Evolutionary conservation across 768 basidiomycete genomes (phyloP), one percentile per base, ranked within the genome.

Genomic region (Termitomyces bulborhizus): DNA sequence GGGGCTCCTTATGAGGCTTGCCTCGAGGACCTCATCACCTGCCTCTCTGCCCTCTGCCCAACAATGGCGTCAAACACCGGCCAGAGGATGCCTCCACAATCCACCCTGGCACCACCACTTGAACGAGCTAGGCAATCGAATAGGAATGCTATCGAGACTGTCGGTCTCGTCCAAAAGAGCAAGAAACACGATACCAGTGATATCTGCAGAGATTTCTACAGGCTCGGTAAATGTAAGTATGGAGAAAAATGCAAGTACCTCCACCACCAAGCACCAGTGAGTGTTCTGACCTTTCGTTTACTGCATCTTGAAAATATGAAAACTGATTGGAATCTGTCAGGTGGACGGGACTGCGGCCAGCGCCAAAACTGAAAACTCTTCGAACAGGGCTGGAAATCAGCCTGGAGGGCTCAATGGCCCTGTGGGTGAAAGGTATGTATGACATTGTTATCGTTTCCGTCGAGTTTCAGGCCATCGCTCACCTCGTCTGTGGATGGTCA

Each of bases 191-290:
- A 37, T 47, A 15, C 31, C 31, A 34, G 34, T 9, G 15, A 11
- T 6, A 26, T 48, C 4, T 56, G 55, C 34, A 42, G 48, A 39
- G 55, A 43, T 0, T 57, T 57, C 16, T 26, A 27, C 11, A 45
- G 3, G 31, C 7, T 12, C 32, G 53, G 47, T 13, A 44, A 42
- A 43, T 57, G 57, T 45, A 46, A 26, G 1, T 44, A 48, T 26
- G 57, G 53, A 41, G 53, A 54, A 18, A 47, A 40, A 39, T 57
- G 57, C 57, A 57, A 43, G 47, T 54, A 26, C 15, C 29, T 13
- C 26, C 57, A 57, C 40, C 18, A 15, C 12, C 31, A 52, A 46
- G 11, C 32, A 32, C 37, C 44, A 29, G 37, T 54, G n/a, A 46
- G 37, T 47, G 32, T 47, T n/a, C 41, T 18, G 16, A 34, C 21